Conservation (phyloP, 441 rosid species). For the Macaranga tanarius region DNA sequence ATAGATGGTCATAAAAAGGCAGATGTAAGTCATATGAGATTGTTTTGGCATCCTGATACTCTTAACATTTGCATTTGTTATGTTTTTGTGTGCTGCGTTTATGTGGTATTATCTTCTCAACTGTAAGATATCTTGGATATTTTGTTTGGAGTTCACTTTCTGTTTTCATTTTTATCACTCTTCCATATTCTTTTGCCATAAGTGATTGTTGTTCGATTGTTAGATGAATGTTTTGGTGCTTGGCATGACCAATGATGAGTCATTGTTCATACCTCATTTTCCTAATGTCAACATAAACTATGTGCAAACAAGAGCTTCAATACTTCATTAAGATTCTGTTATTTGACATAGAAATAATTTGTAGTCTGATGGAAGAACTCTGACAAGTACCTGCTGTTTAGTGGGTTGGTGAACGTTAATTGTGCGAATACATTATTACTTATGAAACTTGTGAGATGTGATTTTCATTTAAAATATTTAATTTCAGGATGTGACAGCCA, state of each 20-base stretch:
- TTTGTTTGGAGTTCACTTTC: not conserved
- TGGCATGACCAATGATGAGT: not conserved
- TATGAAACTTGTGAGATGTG: not conserved
- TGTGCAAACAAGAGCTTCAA: not conserved
- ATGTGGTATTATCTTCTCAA: not conserved
- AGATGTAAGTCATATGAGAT: too few species aligned
- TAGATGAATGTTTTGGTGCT: not conserved
- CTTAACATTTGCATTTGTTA: not conserved
- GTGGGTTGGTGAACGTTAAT: not conserved
- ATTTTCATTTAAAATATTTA: not conserved
- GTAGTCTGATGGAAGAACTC: not conserved
- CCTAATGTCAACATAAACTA: not conserved
- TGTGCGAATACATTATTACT: not conserved
- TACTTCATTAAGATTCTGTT: not conserved
- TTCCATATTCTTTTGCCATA: not conserved
- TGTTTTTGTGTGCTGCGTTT: not conserved
- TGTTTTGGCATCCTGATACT: not conserved
- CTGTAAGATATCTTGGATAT: too few species aligned
- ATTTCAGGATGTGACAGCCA: slow-evolving; percentile 93
- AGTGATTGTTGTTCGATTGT: not conserved
- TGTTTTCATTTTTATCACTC: not conserved
- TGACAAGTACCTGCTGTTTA: not conserved
- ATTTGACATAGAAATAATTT: slow-evolving; percentile 1
- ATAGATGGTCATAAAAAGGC: not conserved
- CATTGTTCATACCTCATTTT: not conserved